phyloP scores from a whole-genome alignment of 163 green algal genomes.

The Dunaliella salina region DNA sequence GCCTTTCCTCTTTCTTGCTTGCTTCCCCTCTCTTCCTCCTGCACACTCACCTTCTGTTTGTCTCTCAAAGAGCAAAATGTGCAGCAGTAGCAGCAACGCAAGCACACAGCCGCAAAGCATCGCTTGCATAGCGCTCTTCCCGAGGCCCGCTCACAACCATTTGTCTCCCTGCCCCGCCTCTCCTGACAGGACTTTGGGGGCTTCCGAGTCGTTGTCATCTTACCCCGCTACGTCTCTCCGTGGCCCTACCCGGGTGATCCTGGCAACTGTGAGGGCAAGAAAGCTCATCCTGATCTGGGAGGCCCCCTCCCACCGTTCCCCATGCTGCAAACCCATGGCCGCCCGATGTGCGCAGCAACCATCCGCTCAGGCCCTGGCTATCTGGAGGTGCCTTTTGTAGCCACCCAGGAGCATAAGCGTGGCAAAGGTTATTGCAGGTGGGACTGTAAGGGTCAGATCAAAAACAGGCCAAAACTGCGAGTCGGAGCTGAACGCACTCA shows the following conservation, averaged over 20 bases:
- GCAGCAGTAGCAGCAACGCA: too few relatives aligned
- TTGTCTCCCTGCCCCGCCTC: too few relatives aligned
- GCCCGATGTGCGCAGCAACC: constrained; percentile 75
- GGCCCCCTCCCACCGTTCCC: constrained; percentile 54
- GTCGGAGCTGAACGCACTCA: too few relatives aligned
- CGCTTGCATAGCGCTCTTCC: too few relatives aligned
- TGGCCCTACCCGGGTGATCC: constrained; percentile 63
- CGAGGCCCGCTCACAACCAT: too few relatives aligned
- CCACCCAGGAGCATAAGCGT: constrained; percentile 72
- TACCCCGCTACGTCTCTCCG: constrained; percentile 63
- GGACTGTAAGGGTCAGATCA: neutral
- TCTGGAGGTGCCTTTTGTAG: constrained; percentile 85
- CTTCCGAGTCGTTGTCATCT: constrained; percentile 73
- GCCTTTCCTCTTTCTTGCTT: too few relatives aligned
- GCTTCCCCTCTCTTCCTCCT: too few relatives aligned
- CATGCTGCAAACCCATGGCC: constrained; percentile 58
- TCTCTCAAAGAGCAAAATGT: too few relatives aligned
- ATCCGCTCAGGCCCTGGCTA: constrained; percentile 74
- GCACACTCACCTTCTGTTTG: too few relatives aligned
- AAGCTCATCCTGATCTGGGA: constrained; percentile 36
- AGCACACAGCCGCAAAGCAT: too few relatives aligned
- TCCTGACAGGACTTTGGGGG: constrained; percentile 78
- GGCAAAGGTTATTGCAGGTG: constrained; percentile 69
- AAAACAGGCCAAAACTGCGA: too few relatives aligned
- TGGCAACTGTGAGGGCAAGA: constrained; percentile 16